These are phyloP conservation scores for Pyricularia sp. DNA, from an alignment of 2,329 filamentous ascomycete genomes.

Conservation along the genomic window DNA sequence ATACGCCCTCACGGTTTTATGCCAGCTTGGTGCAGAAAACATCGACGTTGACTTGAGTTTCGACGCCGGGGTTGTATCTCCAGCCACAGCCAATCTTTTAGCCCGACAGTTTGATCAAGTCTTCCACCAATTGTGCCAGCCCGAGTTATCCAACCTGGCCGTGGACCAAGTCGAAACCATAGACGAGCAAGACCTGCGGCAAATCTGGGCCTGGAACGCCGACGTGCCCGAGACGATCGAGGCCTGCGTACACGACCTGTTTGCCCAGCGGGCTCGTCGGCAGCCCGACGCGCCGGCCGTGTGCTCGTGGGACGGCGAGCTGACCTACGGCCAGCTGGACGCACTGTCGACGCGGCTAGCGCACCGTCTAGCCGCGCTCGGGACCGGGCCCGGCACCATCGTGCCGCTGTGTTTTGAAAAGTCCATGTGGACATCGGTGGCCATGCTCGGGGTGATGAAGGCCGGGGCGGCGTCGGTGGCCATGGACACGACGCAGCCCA, in stretches of 20 bases:
- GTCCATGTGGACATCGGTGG: slow-evolving; percentile 9
- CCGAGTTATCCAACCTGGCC: not conserved
- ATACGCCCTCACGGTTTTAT: slow-evolving; percentile 58
- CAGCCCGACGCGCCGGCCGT: slow-evolving; percentile 5
- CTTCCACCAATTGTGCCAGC: not conserved
- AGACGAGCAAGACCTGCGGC: not conserved
- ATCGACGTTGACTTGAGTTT: slow-evolving; percentile 55
- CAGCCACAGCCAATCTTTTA: not conserved
- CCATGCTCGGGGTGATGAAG: slow-evolving; percentile 14
- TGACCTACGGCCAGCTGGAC: slow-evolving; percentile 9
- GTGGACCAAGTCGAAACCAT: not conserved
- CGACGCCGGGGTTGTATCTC: slow-evolving; percentile 34
- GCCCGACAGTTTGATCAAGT: not conserved
- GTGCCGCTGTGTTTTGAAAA: not conserved
- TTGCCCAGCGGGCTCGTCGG: slow-evolving; percentile 5
- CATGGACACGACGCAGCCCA: slow-evolving; percentile 10
- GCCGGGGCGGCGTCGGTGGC: slow-evolving; percentile 13
- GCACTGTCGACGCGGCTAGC: slow-evolving; percentile 8
- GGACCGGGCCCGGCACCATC: not conserved
- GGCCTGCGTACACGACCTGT: slow-evolving; percentile 6
- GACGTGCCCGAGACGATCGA: not conserved
- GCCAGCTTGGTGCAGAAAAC: slow-evolving; percentile 44
- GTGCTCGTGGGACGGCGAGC: slow-evolving; percentile 7
- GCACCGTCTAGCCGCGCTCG: slow-evolving; percentile 1
- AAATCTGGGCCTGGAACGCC: not conserved